These are phyloP conservation scores for Tripterygium wilfordii DNA, from an alignment of 177 flowering plant genomes.

Conservation along the genomic window DNA sequence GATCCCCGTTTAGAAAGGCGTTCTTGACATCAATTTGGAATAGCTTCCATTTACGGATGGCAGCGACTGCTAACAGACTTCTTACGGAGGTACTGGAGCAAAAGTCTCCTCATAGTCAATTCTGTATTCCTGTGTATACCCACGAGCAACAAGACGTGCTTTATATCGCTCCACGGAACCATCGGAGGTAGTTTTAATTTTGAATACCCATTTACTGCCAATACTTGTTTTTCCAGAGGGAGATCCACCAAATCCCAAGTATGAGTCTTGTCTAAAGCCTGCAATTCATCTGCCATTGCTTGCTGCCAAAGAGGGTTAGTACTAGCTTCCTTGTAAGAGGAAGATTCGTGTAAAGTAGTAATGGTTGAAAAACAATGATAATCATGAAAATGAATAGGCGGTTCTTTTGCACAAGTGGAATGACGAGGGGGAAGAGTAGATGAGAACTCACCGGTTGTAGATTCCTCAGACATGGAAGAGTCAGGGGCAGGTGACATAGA, in stretches of 20 bases:
- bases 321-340: background rate
- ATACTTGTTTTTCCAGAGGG: background rate
- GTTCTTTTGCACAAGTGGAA: background rate
- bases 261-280: background rate
- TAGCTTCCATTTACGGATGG: background rate
- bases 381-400: background rate
- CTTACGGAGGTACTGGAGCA: background rate
- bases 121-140: background rate
- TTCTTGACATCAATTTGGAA: too few species aligned
- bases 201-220: background rate
- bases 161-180: background rate
- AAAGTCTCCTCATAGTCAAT: background rate
- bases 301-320: background rate
- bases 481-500: too few species aligned
- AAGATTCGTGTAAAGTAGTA: background rate
- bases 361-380: background rate
- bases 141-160: background rate
- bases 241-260: slow-evolving; percentile 2
- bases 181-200: background rate
- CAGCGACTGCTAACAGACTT: background rate
- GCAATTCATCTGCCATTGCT: background rate
- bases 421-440: background rate
- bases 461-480: background rate
- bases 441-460: too few species aligned
- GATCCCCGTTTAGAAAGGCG: too few species aligned